These are phyloP conservation scores for Coemansia sp. DNA, from an alignment of 192 early-diverging fungal genomes.

Conservation along the genomic window DNA sequence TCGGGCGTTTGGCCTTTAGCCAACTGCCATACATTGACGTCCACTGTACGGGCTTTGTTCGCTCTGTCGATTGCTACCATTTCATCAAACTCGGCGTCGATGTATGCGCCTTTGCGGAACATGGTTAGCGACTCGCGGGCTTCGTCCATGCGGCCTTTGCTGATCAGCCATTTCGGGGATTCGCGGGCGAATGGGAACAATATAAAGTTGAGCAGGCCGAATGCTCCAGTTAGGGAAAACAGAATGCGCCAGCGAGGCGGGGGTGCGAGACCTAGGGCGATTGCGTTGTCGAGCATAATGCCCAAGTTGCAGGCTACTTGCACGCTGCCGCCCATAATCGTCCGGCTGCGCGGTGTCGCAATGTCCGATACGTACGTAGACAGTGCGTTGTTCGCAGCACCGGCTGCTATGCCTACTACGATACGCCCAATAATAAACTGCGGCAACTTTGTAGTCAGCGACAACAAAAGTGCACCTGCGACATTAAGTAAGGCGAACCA, in stretches of 20 bases:
- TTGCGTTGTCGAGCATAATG: conserved; percentile 68
- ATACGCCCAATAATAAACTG: conserved; percentile 75
- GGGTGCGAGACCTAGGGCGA: conserved; percentile 59
- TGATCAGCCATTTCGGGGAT: conserved; percentile 71
- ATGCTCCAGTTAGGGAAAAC: conserved; percentile 61
- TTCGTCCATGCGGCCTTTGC: conserved; percentile 61
- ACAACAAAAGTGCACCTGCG: conserved; percentile 61
- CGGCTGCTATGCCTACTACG: conserved; percentile 69
- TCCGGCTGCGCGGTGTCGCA: conserved; percentile 66
- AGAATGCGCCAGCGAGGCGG: conserved; percentile 73
- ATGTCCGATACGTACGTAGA: conserved; percentile 80
- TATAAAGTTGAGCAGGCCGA: conserved; percentile 56
- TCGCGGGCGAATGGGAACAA: conserved; percentile 74
- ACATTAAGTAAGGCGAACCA: conserved; percentile 70
- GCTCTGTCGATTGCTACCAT: conserved; percentile 55
- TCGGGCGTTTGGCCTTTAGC: conserved; percentile 54
- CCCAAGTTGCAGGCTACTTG: conserved; percentile 78
- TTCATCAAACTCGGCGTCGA: conserved; percentile 65
- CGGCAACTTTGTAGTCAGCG: conserved; percentile 59
- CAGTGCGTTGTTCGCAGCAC: conserved; percentile 60
- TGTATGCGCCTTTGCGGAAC: conserved; percentile 56
- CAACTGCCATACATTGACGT: conserved; percentile 55
- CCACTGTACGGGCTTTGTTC: conserved; percentile 38
- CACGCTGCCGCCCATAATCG: conserved; percentile 68
- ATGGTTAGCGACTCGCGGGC: conserved; percentile 54